Evolutionary conservation across 169 alveolate species (phyloP).

Genomic region (Cryptosporidium meleagridis): DNA sequence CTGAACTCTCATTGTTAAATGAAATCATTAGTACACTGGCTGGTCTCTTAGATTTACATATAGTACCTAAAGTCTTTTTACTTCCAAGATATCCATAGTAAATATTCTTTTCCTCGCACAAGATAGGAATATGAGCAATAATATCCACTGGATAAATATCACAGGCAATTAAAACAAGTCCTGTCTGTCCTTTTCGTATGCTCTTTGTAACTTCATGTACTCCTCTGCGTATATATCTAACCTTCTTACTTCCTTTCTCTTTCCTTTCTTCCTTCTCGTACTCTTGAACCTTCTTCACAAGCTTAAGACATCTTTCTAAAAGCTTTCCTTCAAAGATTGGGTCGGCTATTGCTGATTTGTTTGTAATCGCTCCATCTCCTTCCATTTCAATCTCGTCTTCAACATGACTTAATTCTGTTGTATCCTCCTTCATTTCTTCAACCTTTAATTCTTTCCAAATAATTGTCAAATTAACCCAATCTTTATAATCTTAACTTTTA

Average conservation of each 20-base stretch:
- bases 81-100: constrained; percentile 93
- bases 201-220: constrained; percentile 96
- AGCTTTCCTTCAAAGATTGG: constrained; percentile 92
- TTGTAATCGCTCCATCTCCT: constrained; percentile 26
- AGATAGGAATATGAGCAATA: constrained; percentile 93
- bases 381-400: constrained; percentile 47
- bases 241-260: constrained; percentile 72
- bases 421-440: constrained; percentile 7
- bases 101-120: constrained; percentile 93
- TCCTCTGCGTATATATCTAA: constrained; percentile 89
- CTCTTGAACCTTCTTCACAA: constrained; percentile 84
- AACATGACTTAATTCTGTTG: not conserved
- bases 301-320: constrained; percentile 86
- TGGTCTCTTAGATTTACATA: constrained; percentile 95
- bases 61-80: constrained; percentile 91
- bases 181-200: constrained; percentile 89
- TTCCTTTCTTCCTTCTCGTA: constrained; percentile 81
- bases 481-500: not conserved
- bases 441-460: not conserved
- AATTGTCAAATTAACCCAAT: not conserved
- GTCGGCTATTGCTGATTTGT: constrained; percentile 93
- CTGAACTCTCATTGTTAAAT: constrained; percentile 4
- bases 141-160: constrained; percentile 97
- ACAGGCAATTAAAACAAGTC: constrained; percentile 94
- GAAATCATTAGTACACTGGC: constrained; percentile 91